Percentiles rank a stretch among this genome's conserved stretches.
Evolutionary conservation across 148 eudicot species (phyloP).

Genomic region (Beta vulgaris): DNA sequence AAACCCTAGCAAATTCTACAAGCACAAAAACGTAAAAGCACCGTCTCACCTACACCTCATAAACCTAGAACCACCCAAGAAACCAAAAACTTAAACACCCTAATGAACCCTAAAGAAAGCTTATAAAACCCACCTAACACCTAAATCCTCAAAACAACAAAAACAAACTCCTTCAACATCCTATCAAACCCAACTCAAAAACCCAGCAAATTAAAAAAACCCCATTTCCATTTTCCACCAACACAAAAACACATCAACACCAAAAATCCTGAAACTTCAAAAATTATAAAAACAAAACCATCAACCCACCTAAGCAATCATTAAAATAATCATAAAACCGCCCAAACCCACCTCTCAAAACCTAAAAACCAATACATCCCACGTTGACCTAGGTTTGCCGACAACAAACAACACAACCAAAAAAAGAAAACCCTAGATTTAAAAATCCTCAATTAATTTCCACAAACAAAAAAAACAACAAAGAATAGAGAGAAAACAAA

Average conservation of each 20-base stretch:
- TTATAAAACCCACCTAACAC: not conserved
- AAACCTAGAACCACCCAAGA: not conserved
- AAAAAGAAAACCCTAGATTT: conserved; percentile 3
- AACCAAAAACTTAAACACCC: not conserved
- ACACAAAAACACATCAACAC: no score
- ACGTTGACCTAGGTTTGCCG: conserved; percentile 24
- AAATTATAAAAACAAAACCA: no score
- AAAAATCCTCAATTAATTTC: not conserved
- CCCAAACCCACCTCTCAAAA: not conserved
- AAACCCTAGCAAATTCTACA: not conserved
- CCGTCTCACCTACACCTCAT: not conserved
- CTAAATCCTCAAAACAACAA: not conserved
- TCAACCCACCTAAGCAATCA: no score
- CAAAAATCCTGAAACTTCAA: no score
- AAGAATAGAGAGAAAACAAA: not conserved
- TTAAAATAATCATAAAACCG: not conserved
- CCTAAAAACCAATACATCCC: not conserved
- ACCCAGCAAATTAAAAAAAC: no score
- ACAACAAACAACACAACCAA: conserved; percentile 4
- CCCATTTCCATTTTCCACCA: no score
- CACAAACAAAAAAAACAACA: not conserved
- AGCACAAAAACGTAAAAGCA: not conserved
- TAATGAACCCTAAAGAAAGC: not conserved
- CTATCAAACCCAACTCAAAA: no score
- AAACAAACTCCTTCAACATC: not conserved